Conservation (phyloP, 2,329 filamentous ascomycete genomes). For the Fusarium falciforme region DNA sequence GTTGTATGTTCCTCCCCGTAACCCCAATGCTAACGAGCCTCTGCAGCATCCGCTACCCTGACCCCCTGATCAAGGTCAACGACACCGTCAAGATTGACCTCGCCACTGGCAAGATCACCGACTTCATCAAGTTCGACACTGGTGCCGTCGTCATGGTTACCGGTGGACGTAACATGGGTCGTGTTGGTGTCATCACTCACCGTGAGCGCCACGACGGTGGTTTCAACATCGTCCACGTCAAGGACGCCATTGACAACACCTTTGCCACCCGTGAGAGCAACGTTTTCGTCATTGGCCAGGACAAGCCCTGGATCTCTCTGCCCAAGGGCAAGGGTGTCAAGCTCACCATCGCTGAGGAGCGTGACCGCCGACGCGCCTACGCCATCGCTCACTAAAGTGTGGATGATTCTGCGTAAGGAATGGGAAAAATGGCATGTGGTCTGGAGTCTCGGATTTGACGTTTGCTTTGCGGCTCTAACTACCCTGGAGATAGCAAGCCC, state of each 20-base stretch:
- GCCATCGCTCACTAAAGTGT: constrained; percentile 62
- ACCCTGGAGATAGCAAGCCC: constrained; percentile 50
- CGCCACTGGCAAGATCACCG: constrained; percentile 94
- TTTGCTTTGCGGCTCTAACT: constrained; percentile 49
- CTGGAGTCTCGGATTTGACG: constrained; percentile 56
- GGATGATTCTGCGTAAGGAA: constrained; percentile 34
- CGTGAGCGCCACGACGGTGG: constrained; percentile 99
- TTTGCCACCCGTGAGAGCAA: constrained; percentile 99
- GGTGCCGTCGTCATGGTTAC: constrained; percentile 98
- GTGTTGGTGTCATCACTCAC: constrained; percentile 99
- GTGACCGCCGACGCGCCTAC: constrained; percentile 90
- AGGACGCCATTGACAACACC: constrained; percentile 99
- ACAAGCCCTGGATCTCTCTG: constrained; percentile 99
- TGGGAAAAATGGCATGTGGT: constrained; percentile 51
- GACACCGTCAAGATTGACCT: constrained; percentile 99
- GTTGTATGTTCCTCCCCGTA: constrained; percentile 62
- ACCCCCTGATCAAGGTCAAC: constrained; percentile 99
- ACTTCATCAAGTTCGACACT: constrained; percentile 99
- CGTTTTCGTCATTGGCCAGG: constrained; percentile 98
- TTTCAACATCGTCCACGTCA: constrained; percentile 99
- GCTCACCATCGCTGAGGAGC: constrained; percentile 98
- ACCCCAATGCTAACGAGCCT: constrained; percentile 53
- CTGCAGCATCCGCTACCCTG: constrained; percentile 96
- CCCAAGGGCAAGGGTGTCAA: constrained; percentile 99
- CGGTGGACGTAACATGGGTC: constrained; percentile 99